phyloP scores from a whole-genome alignment of 2,329 filamentous ascomycete species.

The Incumbomyces delicatus region DNA sequence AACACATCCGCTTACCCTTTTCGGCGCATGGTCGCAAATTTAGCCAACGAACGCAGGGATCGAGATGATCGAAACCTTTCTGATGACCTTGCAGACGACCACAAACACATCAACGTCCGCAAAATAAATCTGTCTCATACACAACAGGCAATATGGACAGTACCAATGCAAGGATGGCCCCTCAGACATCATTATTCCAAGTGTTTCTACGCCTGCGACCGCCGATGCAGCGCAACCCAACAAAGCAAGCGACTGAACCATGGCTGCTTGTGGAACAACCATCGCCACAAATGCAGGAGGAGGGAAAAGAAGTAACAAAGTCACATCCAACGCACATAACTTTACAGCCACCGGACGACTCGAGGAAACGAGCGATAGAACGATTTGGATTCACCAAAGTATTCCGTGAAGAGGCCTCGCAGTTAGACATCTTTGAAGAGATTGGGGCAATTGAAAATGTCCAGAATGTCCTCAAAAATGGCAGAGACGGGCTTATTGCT shows the following conservation, averaged over 20 bases:
- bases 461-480: conserved; percentile 72
- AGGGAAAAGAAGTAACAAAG: conserved; percentile 29
- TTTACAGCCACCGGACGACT: conserved; percentile 70
- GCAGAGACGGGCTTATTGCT: conserved; percentile 79
- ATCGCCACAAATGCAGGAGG: conserved; percentile 19
- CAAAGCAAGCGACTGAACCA: conserved; percentile 45
- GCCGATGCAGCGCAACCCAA: conserved; percentile 37
- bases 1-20: too few species aligned
- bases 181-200: conserved; percentile 59
- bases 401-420: conserved; percentile 75
- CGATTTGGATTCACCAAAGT: conserved; percentile 91
- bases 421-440: conserved; percentile 77
- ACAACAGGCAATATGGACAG: not conserved
- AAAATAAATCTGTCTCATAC: too few species aligned
- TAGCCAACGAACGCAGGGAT: too few species aligned
- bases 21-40: too few species aligned
- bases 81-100: too few species aligned
- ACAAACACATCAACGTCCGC: too few species aligned
- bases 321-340: conserved; percentile 57
- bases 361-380: conserved; percentile 76
- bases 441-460: conserved; percentile 48
- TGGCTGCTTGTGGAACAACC: conserved; percentile 69
- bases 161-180: conserved; percentile 3
- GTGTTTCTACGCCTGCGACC: conserved; percentile 80
- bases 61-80: too few species aligned